Base-by-base conservation (phyloP, 2,329 filamentous ascomycete genomes). In the Blastomyces parvus region DNA sequence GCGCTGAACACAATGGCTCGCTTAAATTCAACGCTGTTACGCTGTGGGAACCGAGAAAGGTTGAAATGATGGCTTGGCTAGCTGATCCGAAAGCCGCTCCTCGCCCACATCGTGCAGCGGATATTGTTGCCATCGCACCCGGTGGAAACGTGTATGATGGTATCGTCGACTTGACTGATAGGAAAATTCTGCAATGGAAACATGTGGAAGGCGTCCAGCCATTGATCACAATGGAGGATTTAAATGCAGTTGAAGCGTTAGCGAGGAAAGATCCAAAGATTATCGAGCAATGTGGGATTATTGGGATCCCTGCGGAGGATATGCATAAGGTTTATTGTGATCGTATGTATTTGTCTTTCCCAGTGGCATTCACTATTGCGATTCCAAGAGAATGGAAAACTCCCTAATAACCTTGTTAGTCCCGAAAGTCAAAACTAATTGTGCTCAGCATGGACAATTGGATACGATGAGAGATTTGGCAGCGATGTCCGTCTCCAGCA, bases 301-400 rank as follows among this genome's bases (percentile, higher is more conserved):
- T 91, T 64, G 92, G 92, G 1, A 90, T 97, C 65, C 84, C 90
- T 14, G 82, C 82, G 63, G 83, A 89, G 68, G 89, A 96, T 65
- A 96, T 97, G 92, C 80, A 94, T 80, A 96, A 96, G 77, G 90
- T 97, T 58, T 96, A 95, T 79, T 96, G 91, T 76, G 92, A 97
- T 73, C 91, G 85, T 83, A 73, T 77, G 83, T 82, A 44, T 53
- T 36, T 8, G 7, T 7, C 8, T 25, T 33, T 53, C 13, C 38
- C 27, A 19, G n/a, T 22, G 7, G 40, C 36, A 6, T 13, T 46
- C 30, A 50, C 13, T 48, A 25, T 22, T 48, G 11, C n/a, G n/a
- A 13, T 48, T 48, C 22, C 46, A 13, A 25, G 13, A 11, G 14
- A 14, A 42, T 48, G n/a, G 46, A 22, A 25, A 1, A 46, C 22